phyloP scores from a whole-genome alignment of 2,329 filamentous ascomycete species.

The Hymenoscyphus linearis region DNA sequence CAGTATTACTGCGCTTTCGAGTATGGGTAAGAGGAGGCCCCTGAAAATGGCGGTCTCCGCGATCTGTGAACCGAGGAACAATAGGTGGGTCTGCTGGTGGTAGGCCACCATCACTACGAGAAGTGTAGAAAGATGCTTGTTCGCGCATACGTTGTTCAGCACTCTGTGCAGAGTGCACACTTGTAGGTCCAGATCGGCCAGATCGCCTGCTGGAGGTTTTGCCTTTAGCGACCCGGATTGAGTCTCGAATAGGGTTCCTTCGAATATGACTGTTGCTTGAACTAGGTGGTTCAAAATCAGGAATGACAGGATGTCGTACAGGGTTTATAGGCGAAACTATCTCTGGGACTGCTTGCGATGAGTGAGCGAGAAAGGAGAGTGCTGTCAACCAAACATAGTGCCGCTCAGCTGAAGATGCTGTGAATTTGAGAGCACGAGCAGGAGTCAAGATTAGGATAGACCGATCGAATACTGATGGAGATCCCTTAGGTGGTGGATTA shows the following conservation, averaged over 20 bases:
- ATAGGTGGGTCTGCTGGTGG: conserved; percentile 62
- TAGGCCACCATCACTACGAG: conserved; percentile 13
- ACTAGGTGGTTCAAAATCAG: conserved; percentile 41
- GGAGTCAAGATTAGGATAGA: conserved; percentile 95
- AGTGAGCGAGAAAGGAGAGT: conserved; percentile 90
- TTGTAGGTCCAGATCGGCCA: conserved; percentile 36
- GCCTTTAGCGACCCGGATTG: conserved; percentile 81
- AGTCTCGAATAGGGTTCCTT: conserved; percentile 66
- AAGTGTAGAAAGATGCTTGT: conserved; percentile 23
- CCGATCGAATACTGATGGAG: conserved; percentile 67
- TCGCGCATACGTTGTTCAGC: conserved; percentile 19
- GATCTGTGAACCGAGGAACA: conserved; percentile 64
- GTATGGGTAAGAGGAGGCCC: conserved; percentile 49
- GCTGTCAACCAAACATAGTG: conserved; percentile 95
- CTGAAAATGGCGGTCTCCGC: conserved; percentile 34
- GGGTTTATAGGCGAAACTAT: conserved; percentile 54
- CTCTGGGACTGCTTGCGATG: conserved; percentile 73
- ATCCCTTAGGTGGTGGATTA: conserved; percentile 73
- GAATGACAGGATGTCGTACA: conserved; percentile 42
- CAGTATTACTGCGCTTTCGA: conserved; percentile 86
- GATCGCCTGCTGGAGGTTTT: conserved; percentile 36
- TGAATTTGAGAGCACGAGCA: conserved; percentile 91
- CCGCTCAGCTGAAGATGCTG: conserved; percentile 72
- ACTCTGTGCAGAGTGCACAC: conserved; percentile 29
- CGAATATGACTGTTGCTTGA: conserved; percentile 30